phyloP scores from a whole-genome alignment of 2,329 filamentous ascomycete species.

The Paramyrothecium sp. region DNA sequence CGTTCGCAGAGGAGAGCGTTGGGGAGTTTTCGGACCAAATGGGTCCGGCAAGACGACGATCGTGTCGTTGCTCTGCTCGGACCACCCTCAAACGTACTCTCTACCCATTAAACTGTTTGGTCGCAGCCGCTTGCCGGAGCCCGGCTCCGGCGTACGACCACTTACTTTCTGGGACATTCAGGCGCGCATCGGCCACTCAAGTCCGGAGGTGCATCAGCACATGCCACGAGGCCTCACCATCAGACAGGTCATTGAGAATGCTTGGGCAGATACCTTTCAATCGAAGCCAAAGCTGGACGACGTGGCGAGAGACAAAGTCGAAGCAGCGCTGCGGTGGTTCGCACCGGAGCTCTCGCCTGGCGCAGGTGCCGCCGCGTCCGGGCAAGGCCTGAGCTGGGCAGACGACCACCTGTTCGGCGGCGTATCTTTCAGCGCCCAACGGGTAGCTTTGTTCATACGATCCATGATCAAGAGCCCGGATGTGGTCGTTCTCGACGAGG shows the following conservation, averaged over 20 bases:
- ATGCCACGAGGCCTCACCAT: constrained; percentile 79
- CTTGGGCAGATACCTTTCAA: constrained; percentile 87
- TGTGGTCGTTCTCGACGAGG: constrained; percentile 82
- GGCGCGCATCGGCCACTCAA: constrained; percentile 84
- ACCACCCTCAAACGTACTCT: constrained; percentile 92
- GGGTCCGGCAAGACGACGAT: constrained; percentile 96
- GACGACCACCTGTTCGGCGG: constrained; percentile 67
- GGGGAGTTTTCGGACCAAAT: constrained; percentile 92
- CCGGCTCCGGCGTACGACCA: constrained; percentile 62
- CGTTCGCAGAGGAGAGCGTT: constrained; percentile 78
- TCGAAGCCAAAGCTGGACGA: constrained; percentile 63
- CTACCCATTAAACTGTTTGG: constrained; percentile 86
- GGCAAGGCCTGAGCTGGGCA: constrained; percentile 58
- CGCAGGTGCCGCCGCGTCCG: constrained; percentile 17
- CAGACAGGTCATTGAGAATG: constrained; percentile 74
- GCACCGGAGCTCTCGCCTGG: constrained; percentile 69
- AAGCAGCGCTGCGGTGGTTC: constrained; percentile 75
- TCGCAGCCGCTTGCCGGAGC: constrained; percentile 72
- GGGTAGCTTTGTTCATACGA: constrained; percentile 80
- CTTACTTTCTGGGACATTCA: constrained; percentile 94
- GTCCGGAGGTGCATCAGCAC: constrained; percentile 89
- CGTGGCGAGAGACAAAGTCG: constrained; percentile 58
- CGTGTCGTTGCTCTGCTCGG: constrained; percentile 87
- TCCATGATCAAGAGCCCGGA: constrained; percentile 79
- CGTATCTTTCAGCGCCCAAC: constrained; percentile 77